phyloP scores from a whole-genome alignment of 2,329 filamentous ascomycete genomes.

The Aspergillus calidoustus region DNA sequence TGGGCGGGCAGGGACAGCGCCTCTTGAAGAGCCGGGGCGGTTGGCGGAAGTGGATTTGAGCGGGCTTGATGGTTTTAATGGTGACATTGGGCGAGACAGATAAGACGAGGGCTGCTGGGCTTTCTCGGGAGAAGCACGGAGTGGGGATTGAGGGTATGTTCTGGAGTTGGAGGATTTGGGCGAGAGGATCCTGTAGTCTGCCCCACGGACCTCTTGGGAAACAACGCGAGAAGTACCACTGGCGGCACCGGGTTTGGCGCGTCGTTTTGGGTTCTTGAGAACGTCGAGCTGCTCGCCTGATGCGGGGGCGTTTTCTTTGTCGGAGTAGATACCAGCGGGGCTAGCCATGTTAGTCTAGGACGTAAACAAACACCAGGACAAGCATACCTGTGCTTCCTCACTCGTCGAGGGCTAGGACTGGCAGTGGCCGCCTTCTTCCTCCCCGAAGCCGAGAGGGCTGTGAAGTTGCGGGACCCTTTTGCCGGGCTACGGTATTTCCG shows the following conservation, averaged over 20 bases:
- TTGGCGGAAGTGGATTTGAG: slow-evolving; percentile 37
- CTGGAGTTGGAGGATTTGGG: slow-evolving; percentile 82
- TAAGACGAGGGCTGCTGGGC: slow-evolving; percentile 57
- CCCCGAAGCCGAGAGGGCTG: slow-evolving; percentile 35
- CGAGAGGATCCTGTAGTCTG: slow-evolving; percentile 69
- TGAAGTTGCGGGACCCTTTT: slow-evolving; percentile 35
- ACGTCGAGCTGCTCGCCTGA: slow-evolving; percentile 48
- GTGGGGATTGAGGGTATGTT: slow-evolving; percentile 62
- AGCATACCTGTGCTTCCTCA: slow-evolving; percentile 39
- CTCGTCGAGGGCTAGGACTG: slow-evolving; percentile 35
- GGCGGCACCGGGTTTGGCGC: slow-evolving; percentile 49
- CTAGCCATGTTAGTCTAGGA: slow-evolving; percentile 47
- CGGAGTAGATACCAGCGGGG: slow-evolving; percentile 64
- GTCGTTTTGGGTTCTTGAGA: slow-evolving; percentile 73
- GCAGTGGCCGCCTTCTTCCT: slow-evolving; percentile 33
- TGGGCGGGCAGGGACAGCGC: slow-evolving; percentile 31
- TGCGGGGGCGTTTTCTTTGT: slow-evolving; percentile 74
- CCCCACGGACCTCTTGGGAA: slow-evolving; percentile 50
- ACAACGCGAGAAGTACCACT: slow-evolving; percentile 45
- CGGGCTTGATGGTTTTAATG: slow-evolving; percentile 60
- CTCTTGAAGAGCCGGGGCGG: slow-evolving; percentile 30
- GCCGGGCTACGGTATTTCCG: slow-evolving; percentile 37
- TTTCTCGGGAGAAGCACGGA: slow-evolving; percentile 50
- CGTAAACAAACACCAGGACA: background rate
- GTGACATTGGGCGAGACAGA: slow-evolving; percentile 64